Evolutionary conservation across 2,329 filamentous ascomycete genomes (phyloP).

Genomic region (Nigrospora oryzae): DNA sequence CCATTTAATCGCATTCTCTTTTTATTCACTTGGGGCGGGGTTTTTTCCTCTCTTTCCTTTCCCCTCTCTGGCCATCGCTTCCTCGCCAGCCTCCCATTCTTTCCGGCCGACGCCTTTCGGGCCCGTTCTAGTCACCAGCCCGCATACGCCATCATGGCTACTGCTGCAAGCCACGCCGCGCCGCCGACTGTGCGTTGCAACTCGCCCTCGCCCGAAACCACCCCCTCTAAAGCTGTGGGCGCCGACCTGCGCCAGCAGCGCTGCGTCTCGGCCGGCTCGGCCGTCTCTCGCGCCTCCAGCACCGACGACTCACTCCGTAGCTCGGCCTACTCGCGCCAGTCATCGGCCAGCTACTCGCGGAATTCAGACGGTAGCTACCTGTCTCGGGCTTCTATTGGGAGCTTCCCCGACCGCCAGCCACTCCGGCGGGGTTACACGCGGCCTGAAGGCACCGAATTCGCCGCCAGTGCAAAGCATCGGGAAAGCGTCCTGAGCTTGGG

Average conservation of each 20-base stretch:
- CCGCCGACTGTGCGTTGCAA: conserved; percentile 35
- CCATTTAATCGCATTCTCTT: no score
- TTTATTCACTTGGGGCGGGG: no score
- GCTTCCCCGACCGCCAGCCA: conserved; percentile 26
- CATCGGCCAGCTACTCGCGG: conserved; percentile 49
- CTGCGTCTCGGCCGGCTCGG: conserved; percentile 54
- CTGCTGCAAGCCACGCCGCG: conserved; percentile 23
- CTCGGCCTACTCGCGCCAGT: conserved; percentile 48
- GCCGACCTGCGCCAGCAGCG: conserved; percentile 53
- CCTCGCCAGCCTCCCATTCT: no score
- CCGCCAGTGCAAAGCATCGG: conserved; percentile 77
- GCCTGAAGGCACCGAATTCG: conserved; percentile 81
- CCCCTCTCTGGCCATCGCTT: no score
- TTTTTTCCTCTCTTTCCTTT: no score
- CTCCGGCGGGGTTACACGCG: conserved; percentile 77
- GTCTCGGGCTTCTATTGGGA: conserved; percentile 39
- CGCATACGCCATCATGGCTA: conserved; percentile 21
- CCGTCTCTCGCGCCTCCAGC: conserved; percentile 47
- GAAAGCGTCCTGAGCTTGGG: conserved; percentile 95
- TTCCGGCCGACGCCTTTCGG: no score
- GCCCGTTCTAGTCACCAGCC: no score
- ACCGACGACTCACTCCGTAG: conserved; percentile 38
- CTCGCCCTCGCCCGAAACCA: conserved; percentile 57
- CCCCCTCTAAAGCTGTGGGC: conserved; percentile 55
- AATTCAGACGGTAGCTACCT: conserved; percentile 32